Percentiles rank a stretch among this genome's conserved stretches.
phyloP scores from a whole-genome alignment of 148 eudicot species.

The Spergularia marina region DNA sequence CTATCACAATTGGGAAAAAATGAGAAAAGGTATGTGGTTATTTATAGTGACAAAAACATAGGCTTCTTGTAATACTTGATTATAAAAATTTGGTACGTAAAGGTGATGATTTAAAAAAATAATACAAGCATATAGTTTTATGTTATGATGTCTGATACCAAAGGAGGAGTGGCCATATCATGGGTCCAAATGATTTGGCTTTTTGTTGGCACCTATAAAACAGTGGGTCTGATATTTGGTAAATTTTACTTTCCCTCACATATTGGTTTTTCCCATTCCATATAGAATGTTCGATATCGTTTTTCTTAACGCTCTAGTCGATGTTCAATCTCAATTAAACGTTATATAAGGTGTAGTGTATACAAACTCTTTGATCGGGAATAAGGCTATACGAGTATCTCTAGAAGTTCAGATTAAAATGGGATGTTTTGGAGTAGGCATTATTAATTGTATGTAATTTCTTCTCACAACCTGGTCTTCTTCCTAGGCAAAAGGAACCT shows the following conservation, averaged over 20 bases:
- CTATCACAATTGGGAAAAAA: slow-evolving; percentile 12
- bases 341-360: too few relatives aligned
- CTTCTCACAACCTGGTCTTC: too few relatives aligned
- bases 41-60: slow-evolving; percentile 28
- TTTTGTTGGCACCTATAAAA: slow-evolving; percentile 17
- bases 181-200: slow-evolving; percentile 23
- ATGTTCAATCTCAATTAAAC: too few relatives aligned
- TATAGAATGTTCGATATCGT: background rate
- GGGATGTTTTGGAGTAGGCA: too few relatives aligned
- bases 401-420: too few relatives aligned
- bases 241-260: background rate
- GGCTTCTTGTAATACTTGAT: slow-evolving; percentile 16
- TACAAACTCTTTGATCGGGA: too few relatives aligned
- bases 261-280: slow-evolving; percentile 7
- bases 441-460: too few relatives aligned
- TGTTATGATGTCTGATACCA: slow-evolving; percentile 22
- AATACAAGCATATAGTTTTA: slow-evolving; percentile 8
- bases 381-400: too few relatives aligned
- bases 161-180: slow-evolving; percentile 28
- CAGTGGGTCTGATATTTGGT: slow-evolving; percentile 8
- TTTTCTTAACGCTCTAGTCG: too few relatives aligned
- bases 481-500: too few relatives aligned
- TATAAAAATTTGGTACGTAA: background rate
- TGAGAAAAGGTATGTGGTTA: slow-evolving; percentile 30
- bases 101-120: slow-evolving; percentile 18